Evolutionary conservation across 768 basidiomycete genomes (phyloP), one percentile per base, ranked within the genome.

Genomic region (Collybia nuda): DNA sequence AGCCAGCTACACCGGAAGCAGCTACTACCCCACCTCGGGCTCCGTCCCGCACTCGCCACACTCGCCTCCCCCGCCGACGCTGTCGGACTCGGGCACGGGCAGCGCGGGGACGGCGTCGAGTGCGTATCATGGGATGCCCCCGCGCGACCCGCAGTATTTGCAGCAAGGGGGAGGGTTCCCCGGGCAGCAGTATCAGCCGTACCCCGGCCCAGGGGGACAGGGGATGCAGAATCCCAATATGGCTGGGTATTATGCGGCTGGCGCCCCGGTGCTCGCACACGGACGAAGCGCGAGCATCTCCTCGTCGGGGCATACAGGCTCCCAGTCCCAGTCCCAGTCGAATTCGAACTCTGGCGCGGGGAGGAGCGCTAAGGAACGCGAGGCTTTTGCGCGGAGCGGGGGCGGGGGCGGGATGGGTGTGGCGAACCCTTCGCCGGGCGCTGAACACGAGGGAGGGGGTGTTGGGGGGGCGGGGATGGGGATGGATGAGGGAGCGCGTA

Each of bases 351-450:
- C n/a, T 41, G 47, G 40, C 17, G 6, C 14, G 26, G 23, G 44
- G 35, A 32, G 44, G 48, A 53, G 47, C 22, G 61, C 61, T 41
- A 65, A 62, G 46, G 61, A 65, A 50, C 32, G 56, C 12, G 63
- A 65, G 44, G 61, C 57, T 19, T 52, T 56, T 28, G 45, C 39
- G 24, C 9, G 19, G 28, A 19, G 35, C 11, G n/a, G 22, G 40
- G 54, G 39, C 19, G 53, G 38, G 15, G 54, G 44, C 3, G 44
- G 58, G 4, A 54, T 53, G 0, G 47, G 47, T 48, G 17, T 9
- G 0, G 28, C 18, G 17, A 36, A 32, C 7, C 29, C 15, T 29
- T 47, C 18, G 22, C 24, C n/a, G n/a, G n/a, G n/a, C n/a, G n/a
- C 4, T 3, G 24, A 26, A 37, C 50, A 38, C 19, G 53, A 37